These are phyloP conservation scores for Aspergillus fructus DNA, from an alignment of 2,329 filamentous ascomycete genomes.

Conservation along the genomic window DNA sequence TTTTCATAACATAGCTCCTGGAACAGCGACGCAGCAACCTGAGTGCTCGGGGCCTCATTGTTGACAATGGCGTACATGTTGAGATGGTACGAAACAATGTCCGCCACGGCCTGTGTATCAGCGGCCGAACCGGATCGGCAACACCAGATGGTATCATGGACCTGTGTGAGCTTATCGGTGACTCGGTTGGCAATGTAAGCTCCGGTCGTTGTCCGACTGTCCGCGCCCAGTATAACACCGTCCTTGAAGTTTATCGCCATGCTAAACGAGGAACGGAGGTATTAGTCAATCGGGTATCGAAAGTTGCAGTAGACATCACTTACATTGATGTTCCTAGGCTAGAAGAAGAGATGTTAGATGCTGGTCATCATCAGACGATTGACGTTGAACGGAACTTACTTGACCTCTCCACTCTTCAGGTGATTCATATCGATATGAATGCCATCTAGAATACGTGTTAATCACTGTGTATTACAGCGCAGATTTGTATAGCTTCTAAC, in stretches of 20 bases:
- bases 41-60: conserved; percentile 85
- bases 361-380: conserved; percentile 7
- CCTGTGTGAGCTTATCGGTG: conserved; percentile 97
- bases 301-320: conserved; percentile 35
- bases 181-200: conserved; percentile 99
- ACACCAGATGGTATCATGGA: conserved; percentile 99
- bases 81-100: conserved; percentile 96
- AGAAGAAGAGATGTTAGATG: conserved; percentile 32
- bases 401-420: conserved; percentile 97
- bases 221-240: conserved; percentile 93
- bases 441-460: conserved; percentile 67
- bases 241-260: conserved; percentile 99
- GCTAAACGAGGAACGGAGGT: conserved; percentile 47
- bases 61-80: conserved; percentile 89
- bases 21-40: conserved; percentile 92
- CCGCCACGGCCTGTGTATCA: conserved; percentile 95
- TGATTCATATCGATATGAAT: conserved; percentile 99
- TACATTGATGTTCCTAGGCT: conserved; percentile 98
- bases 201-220: conserved; percentile 95
- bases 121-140: conserved; percentile 96
- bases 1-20: conserved; percentile 98
- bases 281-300: not conserved
- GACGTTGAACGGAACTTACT: conserved; percentile 61
- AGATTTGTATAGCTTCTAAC: conserved; percentile 28
- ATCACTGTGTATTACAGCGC: conserved; percentile 6